Conservation (phyloP, 2,329 filamentous ascomycete species). For the Phialophora verrucosa region DNA sequence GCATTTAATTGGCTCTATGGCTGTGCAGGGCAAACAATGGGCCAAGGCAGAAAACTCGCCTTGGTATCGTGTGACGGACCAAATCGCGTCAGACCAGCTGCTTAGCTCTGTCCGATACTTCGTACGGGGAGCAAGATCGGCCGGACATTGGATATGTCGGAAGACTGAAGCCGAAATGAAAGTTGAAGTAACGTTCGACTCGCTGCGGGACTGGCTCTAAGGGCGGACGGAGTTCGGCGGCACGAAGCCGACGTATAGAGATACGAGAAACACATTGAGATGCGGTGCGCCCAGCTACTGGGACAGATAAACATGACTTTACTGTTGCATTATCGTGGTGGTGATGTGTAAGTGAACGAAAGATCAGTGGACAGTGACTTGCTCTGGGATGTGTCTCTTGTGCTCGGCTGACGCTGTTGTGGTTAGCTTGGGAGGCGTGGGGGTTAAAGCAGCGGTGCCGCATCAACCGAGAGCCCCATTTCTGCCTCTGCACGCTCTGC, state of each 20-base stretch:
- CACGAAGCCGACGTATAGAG: not conserved
- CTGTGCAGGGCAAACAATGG: not conserved
- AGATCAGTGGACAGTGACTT: not conserved
- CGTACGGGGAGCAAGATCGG: not conserved
- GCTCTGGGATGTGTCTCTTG: not conserved
- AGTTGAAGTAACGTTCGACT: not conserved
- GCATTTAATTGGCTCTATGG: not conserved
- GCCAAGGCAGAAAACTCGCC: conserved; percentile 1
- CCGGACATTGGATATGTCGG: not conserved
- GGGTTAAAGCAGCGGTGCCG: not conserved
- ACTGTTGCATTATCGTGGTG: not conserved
- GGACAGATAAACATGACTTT: not conserved
- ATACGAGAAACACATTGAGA: not conserved
- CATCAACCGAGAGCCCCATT: not conserved
- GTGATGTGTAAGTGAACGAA: not conserved
- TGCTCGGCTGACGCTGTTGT: no score
- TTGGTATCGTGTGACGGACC: not conserved
- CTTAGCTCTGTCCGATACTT: not conserved
- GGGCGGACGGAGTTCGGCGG: not conserved
- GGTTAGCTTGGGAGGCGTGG: not conserved
- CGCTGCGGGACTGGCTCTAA: not conserved
- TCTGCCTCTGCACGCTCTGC: no score
- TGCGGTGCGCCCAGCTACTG: not conserved
- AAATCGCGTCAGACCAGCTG: not conserved
- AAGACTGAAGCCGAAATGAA: not conserved